These are phyloP conservation scores for Mortierella alpina DNA, from an alignment of 192 early-diverging fungal species.

Conservation along the genomic window DNA sequence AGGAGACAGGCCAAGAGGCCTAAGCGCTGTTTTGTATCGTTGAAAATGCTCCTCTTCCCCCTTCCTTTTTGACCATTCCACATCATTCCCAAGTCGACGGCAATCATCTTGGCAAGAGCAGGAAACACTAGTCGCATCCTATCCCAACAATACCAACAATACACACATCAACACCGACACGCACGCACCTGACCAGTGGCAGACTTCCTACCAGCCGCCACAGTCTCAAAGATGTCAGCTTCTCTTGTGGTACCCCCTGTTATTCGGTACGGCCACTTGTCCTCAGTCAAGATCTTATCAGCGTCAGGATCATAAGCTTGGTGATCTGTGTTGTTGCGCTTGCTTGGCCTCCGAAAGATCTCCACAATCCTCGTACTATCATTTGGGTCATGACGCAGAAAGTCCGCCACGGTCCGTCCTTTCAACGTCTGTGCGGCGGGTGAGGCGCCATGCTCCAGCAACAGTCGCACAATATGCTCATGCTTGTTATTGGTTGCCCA, in stretches of 20 bases:
- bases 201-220: neutral
- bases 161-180: neutral
- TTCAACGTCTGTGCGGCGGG: constrained; percentile 69
- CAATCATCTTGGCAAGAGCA: constrained; percentile 2
- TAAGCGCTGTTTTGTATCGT: too few species aligned
- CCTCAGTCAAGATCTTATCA: constrained; percentile 21
- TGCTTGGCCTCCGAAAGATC: constrained; percentile 52
- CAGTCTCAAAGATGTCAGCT: neutral
- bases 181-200: constrained; percentile 30
- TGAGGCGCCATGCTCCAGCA: constrained; percentile 84
- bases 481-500: constrained; percentile 91
- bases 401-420: constrained; percentile 79
- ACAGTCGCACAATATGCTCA: constrained; percentile 72
- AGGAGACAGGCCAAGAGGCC: neutral
- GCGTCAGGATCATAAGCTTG: too few species aligned
- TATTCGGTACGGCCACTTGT: constrained; percentile 20
- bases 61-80: constrained; percentile 1
- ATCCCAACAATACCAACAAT: neutral
- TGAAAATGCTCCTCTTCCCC: neutral
- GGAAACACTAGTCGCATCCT: neutral
- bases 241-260: constrained; percentile 2
- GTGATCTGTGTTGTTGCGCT: too few species aligned
- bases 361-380: constrained; percentile 61
- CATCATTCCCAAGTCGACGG: neutral
- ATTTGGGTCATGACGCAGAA: constrained; percentile 62